Percentiles rank a stretch among this genome's conserved stretches.
Conservation (phyloP, 2,329 filamentous ascomycete genomes). For the Drechslera avenae region DNA sequence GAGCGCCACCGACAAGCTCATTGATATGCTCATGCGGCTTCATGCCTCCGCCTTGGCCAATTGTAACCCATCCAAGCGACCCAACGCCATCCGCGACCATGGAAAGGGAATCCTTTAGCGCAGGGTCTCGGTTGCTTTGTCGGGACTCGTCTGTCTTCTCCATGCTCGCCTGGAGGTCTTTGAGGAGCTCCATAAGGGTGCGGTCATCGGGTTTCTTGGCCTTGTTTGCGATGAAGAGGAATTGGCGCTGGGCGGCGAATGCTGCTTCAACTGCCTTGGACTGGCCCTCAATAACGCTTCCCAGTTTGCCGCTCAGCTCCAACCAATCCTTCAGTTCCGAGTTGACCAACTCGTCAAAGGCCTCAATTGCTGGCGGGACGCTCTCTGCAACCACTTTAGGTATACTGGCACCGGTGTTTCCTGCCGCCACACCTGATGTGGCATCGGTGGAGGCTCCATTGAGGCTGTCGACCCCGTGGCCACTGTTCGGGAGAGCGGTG, state of each 20-base stretch:
- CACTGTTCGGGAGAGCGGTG: slow-evolving; percentile 57
- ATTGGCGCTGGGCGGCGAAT: slow-evolving; percentile 84
- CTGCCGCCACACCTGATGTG: slow-evolving; percentile 36
- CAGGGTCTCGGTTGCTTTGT: slow-evolving; percentile 77
- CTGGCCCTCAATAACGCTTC: slow-evolving; percentile 79
- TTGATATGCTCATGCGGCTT: slow-evolving; percentile 86
- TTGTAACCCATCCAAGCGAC: slow-evolving; percentile 86
- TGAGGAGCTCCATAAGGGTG: slow-evolving; percentile 76
- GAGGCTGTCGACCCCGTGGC: slow-evolving; percentile 18
- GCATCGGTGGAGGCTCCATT: slow-evolving; percentile 40
- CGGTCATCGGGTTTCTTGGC: slow-evolving; percentile 86
- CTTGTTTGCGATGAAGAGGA: slow-evolving; percentile 85
- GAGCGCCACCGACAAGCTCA: slow-evolving; percentile 79
- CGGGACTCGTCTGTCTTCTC: slow-evolving; percentile 79
- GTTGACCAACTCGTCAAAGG: slow-evolving; percentile 81
- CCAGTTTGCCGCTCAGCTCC: slow-evolving; percentile 76
- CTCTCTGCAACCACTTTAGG: slow-evolving; percentile 48
- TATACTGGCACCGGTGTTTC: slow-evolving; percentile 39
- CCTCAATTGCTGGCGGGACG: slow-evolving; percentile 71
- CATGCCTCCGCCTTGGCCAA: slow-evolving; percentile 60
- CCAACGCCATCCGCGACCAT: slow-evolving; percentile 90
- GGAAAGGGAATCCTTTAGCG: slow-evolving; percentile 79
- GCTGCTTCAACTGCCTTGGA: slow-evolving; percentile 64
- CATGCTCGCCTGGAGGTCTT: slow-evolving; percentile 83
- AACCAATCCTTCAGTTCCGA: slow-evolving; percentile 78